A percentile compares a stretch with the other conserved stretches of the same genome.
Evolutionary conservation across 805 yeast species (phyloP).

Genomic region (Wickerhamomyces queroliae): DNA sequence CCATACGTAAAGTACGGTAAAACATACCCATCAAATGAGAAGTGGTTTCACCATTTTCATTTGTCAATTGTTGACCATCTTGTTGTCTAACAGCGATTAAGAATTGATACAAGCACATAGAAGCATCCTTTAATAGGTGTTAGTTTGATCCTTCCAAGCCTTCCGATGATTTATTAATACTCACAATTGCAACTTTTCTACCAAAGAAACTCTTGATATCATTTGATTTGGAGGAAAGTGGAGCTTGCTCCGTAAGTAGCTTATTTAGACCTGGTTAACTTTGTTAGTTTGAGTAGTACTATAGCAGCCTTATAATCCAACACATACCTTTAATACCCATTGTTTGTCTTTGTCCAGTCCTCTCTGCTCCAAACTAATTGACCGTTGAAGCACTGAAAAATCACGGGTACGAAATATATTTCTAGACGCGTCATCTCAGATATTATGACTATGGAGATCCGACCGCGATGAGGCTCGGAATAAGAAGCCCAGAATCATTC

Average conservation of each 20-base stretch:
- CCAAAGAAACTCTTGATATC: constrained; percentile 88
- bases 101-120: constrained; percentile 95
- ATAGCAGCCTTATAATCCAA: neutral
- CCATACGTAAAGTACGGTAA: constrained; percentile 85
- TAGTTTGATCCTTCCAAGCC: neutral
- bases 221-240: constrained; percentile 65
- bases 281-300: neutral
- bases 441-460: neutral
- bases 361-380: neutral
- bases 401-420: neutral
- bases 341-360: neutral
- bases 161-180: neutral
- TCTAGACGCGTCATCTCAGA: neutral
- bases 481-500: neutral
- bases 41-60: constrained; percentile 86
- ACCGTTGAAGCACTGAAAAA: neutral
- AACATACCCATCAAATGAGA: constrained; percentile 96
- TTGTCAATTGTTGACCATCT: constrained; percentile 90
- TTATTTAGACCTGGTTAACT: constrained; percentile 64
- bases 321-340: constrained; percentile 49
- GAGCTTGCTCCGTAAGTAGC: constrained; percentile 85
- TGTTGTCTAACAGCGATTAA: constrained; percentile 94
- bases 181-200: constrained; percentile 88
- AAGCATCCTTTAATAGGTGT: constrained; percentile 43
- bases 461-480: neutral